Conservation (phyloP, 306 rosid species). For the Medicago truncatula region DNA sequence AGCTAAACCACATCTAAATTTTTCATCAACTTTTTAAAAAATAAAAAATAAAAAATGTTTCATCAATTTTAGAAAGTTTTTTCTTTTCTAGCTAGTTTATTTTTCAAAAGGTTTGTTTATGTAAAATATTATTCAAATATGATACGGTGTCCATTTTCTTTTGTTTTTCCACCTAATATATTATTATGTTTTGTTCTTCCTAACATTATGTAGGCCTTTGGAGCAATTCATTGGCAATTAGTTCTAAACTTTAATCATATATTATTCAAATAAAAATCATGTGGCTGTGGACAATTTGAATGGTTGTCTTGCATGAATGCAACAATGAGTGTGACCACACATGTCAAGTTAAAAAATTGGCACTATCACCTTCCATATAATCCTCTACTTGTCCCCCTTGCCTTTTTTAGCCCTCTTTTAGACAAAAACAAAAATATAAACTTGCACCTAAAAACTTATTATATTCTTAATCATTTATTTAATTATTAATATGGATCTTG, state of each 20-base stretch:
- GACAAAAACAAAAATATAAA: slow-evolving; percentile 25
- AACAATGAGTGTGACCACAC: slow-evolving; percentile 74
- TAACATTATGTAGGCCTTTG: slow-evolving; percentile 44
- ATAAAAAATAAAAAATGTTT: neutral
- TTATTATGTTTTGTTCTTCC: slow-evolving; percentile 20
- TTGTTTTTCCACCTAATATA: slow-evolving; percentile 40
- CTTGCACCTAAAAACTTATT: slow-evolving; percentile 53
- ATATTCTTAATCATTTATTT: slow-evolving; percentile 49
- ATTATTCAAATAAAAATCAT: slow-evolving; percentile 45
- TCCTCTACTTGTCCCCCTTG: slow-evolving; percentile 68
- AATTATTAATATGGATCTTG: slow-evolving; percentile 42
- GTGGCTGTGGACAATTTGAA: slow-evolving; percentile 63
- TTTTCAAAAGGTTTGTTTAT: slow-evolving; percentile 10
- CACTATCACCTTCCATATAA: slow-evolving; percentile 63
- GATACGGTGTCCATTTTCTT: slow-evolving; percentile 45
- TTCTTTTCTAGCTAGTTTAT: neutral
- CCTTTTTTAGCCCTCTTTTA: slow-evolving; percentile 50
- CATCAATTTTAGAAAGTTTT: neutral
- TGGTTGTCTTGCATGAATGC: slow-evolving; percentile 80
- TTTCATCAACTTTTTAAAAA: neutral
- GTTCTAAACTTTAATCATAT: slow-evolving; percentile 43
- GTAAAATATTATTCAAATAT: slow-evolving; percentile 12
- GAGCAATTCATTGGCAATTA: slow-evolving; percentile 47
- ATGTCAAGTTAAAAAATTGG: slow-evolving; percentile 55
- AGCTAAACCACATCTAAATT: neutral